Base-by-base conservation (phyloP, 1,284 basidiomycete species). In the Heterobasidion parviporum region DNA sequence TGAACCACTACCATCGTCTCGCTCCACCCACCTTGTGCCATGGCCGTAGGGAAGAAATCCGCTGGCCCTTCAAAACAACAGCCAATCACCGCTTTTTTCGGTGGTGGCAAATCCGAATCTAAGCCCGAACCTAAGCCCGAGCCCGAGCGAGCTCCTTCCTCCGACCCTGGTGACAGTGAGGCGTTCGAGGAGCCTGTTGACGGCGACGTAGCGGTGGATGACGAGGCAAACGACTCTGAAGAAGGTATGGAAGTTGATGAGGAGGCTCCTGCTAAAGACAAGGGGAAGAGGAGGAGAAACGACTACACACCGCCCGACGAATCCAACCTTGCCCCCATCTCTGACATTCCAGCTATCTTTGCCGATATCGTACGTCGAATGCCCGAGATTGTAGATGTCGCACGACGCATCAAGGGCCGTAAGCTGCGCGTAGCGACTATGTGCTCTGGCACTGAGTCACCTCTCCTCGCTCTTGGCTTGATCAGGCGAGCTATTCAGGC, bases 401-500 rank as follows among this genome's bases (percentile, higher is more conserved):
- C 85, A 12, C 75, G 87, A 63, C 82, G 79, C 43, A 74, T 97
- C 53, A 72, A 81, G 59, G 92, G 92, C 2, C 82, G 94, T 56
- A 92, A 90, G 61, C 76, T 98, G 65, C 91, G 94, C 64, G 83
- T 98, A 46, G 95, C 94, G 1, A 98, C 94, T 10, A 98, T 98
- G 94, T 98, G 94, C 74, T 96, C 93, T 52, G 94, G 94, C 18
- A 98, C 94, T 2, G 95, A 98, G 66, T 94, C 93, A 1, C 94
- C 94, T 35, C 78, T 98, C 14, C 83, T 98, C 16, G 95, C 94
- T 8, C 77, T 98, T 43, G 87, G 91, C 46, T 75, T 97, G 62
- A 92, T 97, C 52, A 83, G 78, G 66, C 84, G 80, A 66, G 79
- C 87, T 2, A 82, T 96, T 58, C 71, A 82, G 51, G 82, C 85